phyloP scores from a whole-genome alignment of 2,329 filamentous ascomycete genomes.

The Cordyceps farinosa region DNA sequence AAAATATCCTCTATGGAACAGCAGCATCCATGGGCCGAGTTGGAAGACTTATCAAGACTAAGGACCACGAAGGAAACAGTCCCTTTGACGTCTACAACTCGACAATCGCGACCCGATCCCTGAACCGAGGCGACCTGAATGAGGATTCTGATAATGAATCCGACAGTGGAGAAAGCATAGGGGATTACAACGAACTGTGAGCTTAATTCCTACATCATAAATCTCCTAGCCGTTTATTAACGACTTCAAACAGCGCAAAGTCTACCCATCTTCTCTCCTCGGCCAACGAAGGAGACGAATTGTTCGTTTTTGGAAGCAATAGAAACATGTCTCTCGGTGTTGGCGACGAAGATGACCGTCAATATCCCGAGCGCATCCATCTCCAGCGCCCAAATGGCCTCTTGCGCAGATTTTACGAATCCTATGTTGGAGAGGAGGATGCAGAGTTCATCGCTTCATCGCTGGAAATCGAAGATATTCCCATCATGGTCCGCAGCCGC shows the following conservation, averaged over 20 bases:
- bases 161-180: slow-evolving; percentile 50
- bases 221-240: neutral
- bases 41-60: slow-evolving; percentile 83
- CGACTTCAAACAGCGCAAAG: neutral
- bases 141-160: slow-evolving; percentile 44
- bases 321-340: slow-evolving; percentile 91
- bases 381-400: slow-evolving; percentile 75
- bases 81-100: slow-evolving; percentile 90
- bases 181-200: slow-evolving; percentile 28
- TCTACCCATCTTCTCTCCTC: neutral
- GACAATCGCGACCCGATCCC: slow-evolving; percentile 75
- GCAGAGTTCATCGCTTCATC: slow-evolving; percentile 27
- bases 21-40: slow-evolving; percentile 58
- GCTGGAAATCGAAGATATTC: slow-evolving; percentile 53
- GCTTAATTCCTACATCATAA: slow-evolving; percentile 19
- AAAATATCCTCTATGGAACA: slow-evolving; percentile 58
- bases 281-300: slow-evolving; percentile 63
- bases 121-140: slow-evolving; percentile 39
- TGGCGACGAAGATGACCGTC: slow-evolving; percentile 92
- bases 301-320: slow-evolving; percentile 94
- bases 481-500: slow-evolving; percentile 66
- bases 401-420: slow-evolving; percentile 67
- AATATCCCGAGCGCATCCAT: slow-evolving; percentile 81
- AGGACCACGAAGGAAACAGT: slow-evolving; percentile 91
- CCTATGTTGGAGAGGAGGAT: slow-evolving; percentile 54